Evolutionary conservation across 768 basidiomycete genomes (phyloP), one percentile per base, ranked within the genome.

Genomic region (Pleurotus citrinopileatus): DNA sequence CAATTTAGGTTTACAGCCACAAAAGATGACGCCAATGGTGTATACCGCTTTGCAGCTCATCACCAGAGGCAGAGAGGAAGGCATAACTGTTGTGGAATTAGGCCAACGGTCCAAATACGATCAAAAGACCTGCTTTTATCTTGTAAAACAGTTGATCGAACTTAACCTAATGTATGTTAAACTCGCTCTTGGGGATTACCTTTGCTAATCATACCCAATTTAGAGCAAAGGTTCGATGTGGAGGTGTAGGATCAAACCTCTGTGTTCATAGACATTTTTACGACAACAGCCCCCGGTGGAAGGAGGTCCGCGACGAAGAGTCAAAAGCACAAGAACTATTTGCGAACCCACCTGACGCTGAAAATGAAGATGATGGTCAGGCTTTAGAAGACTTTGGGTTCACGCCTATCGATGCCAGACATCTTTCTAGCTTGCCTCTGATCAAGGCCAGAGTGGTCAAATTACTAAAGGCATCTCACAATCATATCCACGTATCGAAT

Each of bases 71-170:
- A 73, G 92, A 55, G 87, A 89, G 55, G 71, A 78, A 17, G 93
- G 93, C 9, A 79, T 91, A 13, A 87, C 89, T 5, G 85, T 89
- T 42, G 82, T 93, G 10, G 81, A 89, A 27, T 76, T 96, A 12
- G 89, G 89, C 22, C 82, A 83, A 60, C 76, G 81, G 62, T 86
- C 92, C 8, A 82, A 81, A 45, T 93, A 95, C 62, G 92, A 94
- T 63, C 90, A 91, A 64, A 94, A 94, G 68, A 89, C 89, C 1
- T 91, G 91, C 58, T 91, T 91, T 65, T 94, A 95, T 68, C 81
- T 93, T 55, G 81, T 92, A 54, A 82, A 84, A 59, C 84, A 90
- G 59, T 73, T 95, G 15, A 75, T 85, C 2, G 83, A 86, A 48
- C 73, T 95, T 51, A 83, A 81, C 61, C 73, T 90, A 36, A 80